Base-by-base conservation (phyloP, 2,329 filamentous ascomycete species). In the Domatiomyces catenatus region DNA sequence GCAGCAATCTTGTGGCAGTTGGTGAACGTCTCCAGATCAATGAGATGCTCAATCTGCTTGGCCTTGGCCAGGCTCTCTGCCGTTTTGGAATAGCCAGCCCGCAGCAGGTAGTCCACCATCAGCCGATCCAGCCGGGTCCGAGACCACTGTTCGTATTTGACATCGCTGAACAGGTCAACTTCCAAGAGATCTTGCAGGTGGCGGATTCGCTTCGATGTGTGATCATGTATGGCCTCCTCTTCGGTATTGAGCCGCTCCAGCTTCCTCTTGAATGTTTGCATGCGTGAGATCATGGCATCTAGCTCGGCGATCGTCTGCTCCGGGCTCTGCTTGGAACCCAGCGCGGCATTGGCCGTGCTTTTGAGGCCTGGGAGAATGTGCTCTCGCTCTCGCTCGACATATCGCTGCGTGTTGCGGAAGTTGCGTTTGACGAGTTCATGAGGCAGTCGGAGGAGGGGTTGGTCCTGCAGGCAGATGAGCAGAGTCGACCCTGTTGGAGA, bases 361-460 rank as follows among this genome's bases (percentile, higher is more conserved):
- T 73, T 72, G 48, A 81, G 68, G 28, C 71, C 60, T 8, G 69
- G 66, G 24, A 72, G 62, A 44, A 73, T 64, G 56, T 69, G 61
- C 55, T 73, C 70, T 54, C 66, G 66, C 51, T 74, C 71, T 50
- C 69, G 65, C 55, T 74, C 71, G 47, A 73, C 66, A 47, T 67
- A 61, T 44, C 69, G 65, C 57, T 68, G 72, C 44, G 83, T 80
- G 2, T 83, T 80, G 61, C 94, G 92, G 70, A 96, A 93, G 70
- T 94, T 96, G 66, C 92, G 90, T 50, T 88, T 84, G 19, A 93
- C 81, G 51, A 95, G 83, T 65, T 96, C 92, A 68, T 90, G 84
- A 17, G 92, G 92, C 19, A 96, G 80, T 32, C 89, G 87, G 58
- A 98, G 80, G 58, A 96, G 84, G 3, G 90, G 84, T 76, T 96